Base-by-base conservation (phyloP, 257 asterid genomes). In the Linaria vulgaris region DNA sequence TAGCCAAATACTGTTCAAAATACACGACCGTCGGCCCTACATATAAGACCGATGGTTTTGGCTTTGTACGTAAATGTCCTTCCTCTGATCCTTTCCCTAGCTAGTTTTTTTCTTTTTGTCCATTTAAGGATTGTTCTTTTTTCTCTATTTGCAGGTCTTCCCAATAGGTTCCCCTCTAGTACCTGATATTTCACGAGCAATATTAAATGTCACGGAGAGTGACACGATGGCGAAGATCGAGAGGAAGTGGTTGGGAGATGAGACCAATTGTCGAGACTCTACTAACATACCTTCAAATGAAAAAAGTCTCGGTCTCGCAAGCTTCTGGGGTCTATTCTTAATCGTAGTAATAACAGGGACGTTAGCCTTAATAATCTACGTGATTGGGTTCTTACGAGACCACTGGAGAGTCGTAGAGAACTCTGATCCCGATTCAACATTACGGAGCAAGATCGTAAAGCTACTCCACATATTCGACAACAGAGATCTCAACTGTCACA, bases 311-410 rank as follows among this genome's bases (percentile, higher is more conserved):
- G 20, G 78, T 37, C 67, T 75, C 1, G 67, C 24, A 68, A 67
- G 74, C 53, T 84, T 84, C 48, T 76, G 77, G 73, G 90, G 85
- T 4, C 82, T 81, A 51, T 84, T 80, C 17, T 59, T 73, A 1
- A 56, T 81, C 0, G 49, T 58, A 15, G 80, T 55, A 41, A 39
- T 69, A 22, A 75, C 80, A 16, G 74, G 64, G 23, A 4, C 54
- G 31, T 31, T 58, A 37, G 77, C 83, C 25, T 45, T 83, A 22
- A 61, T 73, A 22, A 61, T 73, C 23, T 53, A 61, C 41, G 16
- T 48, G 14, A n/a, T 53, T 12, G 62, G 22, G 37, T 78, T 83
- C 74, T 12, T 83, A 27, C 56, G 25, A 24, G 66, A 63, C 48
- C 56, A 67, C 21, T 5, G 69, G 73, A 14, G 25, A 17, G 34